These are phyloP conservation scores for Alternaria incomplexa DNA, from an alignment of 2,329 filamentous ascomycete genomes.

Conservation along the genomic window DNA sequence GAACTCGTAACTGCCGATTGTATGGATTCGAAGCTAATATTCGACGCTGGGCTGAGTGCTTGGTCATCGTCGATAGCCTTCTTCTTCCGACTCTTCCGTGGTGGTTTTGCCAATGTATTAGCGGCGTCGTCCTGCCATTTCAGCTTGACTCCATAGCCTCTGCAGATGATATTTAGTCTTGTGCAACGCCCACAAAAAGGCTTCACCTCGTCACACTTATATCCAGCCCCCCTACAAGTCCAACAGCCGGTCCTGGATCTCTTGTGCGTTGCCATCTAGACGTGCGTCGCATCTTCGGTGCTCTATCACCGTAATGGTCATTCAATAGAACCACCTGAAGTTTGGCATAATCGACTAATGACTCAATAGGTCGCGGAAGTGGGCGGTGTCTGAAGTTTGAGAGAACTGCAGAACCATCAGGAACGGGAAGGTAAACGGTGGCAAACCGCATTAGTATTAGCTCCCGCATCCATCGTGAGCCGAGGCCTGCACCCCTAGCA, in stretches of 20 bases:
- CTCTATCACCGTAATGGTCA: not conserved
- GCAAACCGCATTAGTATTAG: constrained; percentile 10
- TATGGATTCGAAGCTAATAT: constrained; percentile 19
- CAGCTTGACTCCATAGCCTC: constrained; percentile 38
- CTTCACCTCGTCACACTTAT: constrained; percentile 43
- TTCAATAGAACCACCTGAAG: not conserved
- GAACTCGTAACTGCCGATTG: constrained; percentile 6
- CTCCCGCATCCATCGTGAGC: not conserved
- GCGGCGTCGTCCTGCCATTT: constrained; percentile 34
- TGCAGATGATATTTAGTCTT: constrained; percentile 37
- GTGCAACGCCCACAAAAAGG: constrained; percentile 36
- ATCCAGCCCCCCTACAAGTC: constrained; percentile 42
- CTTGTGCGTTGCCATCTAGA: constrained; percentile 31
- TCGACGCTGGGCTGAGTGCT: constrained; percentile 20
- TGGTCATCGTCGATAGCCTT: constrained; percentile 6
- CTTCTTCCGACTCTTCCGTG: constrained; percentile 23
- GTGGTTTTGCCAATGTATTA: constrained; percentile 17
- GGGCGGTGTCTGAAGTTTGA: not conserved
- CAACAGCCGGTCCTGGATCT: constrained; percentile 40
- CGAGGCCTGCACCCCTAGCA: not conserved
- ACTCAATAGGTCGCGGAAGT: not conserved
- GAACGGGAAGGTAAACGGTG: constrained; percentile 3
- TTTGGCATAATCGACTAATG: not conserved
- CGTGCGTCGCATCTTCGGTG: constrained; percentile 8
- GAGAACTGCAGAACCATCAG: not conserved